phyloP scores from a whole-genome alignment of 768 basidiomycete genomes.

The Boletus tomentosulus region DNA sequence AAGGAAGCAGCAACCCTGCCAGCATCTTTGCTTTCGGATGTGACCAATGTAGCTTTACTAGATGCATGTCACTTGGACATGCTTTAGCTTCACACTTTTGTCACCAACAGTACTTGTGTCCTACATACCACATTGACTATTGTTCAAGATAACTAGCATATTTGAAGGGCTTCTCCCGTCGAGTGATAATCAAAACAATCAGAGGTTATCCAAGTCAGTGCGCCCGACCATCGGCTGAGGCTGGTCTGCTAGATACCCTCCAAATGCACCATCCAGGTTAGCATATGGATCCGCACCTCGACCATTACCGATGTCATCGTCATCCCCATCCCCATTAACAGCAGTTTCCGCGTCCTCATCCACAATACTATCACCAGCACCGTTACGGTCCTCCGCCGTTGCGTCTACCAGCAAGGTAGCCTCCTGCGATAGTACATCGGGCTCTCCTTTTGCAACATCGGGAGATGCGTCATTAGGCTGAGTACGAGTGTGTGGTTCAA shows the following conservation, averaged over 20 bases:
- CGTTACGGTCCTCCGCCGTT: background rate
- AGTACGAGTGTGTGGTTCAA: conserved; percentile 24
- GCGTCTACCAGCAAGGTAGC: conserved; percentile 15
- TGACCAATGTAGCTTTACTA: background rate
- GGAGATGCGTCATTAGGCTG: conserved; percentile 24
- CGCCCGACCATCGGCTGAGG: conserved; percentile 55
- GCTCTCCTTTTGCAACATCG: conserved; percentile 29
- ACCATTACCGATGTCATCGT: conserved; percentile 35
- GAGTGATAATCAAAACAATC: conserved; percentile 42
- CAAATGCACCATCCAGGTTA: conserved; percentile 73
- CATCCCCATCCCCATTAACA: conserved; percentile 39
- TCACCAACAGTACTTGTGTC: background rate
- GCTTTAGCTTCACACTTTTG: background rate
- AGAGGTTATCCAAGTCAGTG: conserved; percentile 59
- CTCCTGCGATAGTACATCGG: conserved; percentile 27
- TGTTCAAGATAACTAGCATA: conserved; percentile 3
- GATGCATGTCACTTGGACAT: background rate
- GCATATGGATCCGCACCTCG: conserved; percentile 70
- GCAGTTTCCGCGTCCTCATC: conserved; percentile 24
- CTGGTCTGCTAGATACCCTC: conserved; percentile 66
- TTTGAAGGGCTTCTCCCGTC: background rate
- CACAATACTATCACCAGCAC: conserved; percentile 15
- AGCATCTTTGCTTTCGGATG: background rate
- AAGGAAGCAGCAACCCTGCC: background rate
- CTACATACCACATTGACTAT: conserved; percentile 8